A percentile compares a stretch with the other conserved stretches of the same genome.
Conservation (phyloP, 2,329 filamentous ascomycete genomes). For the Pseudocercospora macadamiae region DNA sequence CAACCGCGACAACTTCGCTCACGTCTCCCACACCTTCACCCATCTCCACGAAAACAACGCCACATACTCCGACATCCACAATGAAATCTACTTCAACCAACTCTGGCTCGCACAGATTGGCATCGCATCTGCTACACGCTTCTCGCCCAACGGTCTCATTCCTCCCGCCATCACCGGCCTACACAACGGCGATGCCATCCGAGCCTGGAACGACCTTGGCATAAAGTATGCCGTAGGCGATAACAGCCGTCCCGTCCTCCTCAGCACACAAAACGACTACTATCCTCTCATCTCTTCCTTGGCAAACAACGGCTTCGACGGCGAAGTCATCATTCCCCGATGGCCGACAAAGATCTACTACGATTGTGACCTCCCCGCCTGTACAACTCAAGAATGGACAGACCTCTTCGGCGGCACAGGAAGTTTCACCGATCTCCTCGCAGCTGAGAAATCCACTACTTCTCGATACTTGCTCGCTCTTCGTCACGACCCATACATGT, state of each 20-base stretch:
- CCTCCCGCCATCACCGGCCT: slow-evolving; percentile 16
- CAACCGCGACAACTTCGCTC: slow-evolving; percentile 12
- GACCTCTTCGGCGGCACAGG: slow-evolving; percentile 12
- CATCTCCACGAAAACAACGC: slow-evolving; percentile 15
- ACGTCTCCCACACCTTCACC: slow-evolving; percentile 13
- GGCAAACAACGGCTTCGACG: slow-evolving; percentile 12
- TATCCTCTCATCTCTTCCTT: slow-evolving; percentile 10
- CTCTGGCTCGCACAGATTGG: slow-evolving; percentile 7
- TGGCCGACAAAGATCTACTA: slow-evolving; percentile 18
- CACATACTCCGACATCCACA: slow-evolving; percentile 11
- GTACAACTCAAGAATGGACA: slow-evolving; percentile 13
- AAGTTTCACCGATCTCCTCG: slow-evolving; percentile 11
- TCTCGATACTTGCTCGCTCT: slow-evolving; percentile 10
- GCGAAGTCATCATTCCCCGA: slow-evolving; percentile 12
- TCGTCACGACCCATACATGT: slow-evolving; percentile 14
- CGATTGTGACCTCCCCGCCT: slow-evolving; percentile 13
- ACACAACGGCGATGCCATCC: slow-evolving; percentile 15
- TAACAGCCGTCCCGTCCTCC: slow-evolving; percentile 13
- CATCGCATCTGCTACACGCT: not conserved
- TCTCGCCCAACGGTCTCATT: slow-evolving; percentile 7
- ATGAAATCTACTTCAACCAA: slow-evolving; percentile 14
- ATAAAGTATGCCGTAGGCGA: slow-evolving; percentile 8
- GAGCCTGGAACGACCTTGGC: slow-evolving; percentile 9
- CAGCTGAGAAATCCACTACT: slow-evolving; percentile 8
- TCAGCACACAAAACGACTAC: not conserved